A percentile compares a stretch with the other conserved stretches of the same genome.
Conservation (phyloP, 345 rosid species). For the Acer campestre region DNA sequence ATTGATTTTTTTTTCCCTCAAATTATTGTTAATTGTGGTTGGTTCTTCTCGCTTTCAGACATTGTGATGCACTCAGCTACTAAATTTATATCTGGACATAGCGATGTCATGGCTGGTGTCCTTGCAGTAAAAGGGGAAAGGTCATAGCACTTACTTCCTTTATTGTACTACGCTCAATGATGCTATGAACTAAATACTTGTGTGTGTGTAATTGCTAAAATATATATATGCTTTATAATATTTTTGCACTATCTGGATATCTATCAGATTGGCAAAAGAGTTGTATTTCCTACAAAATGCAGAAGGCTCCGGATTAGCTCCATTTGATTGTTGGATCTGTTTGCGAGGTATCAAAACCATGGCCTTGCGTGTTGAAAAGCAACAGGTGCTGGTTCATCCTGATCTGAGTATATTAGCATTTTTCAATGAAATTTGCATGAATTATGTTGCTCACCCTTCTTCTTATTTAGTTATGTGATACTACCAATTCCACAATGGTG, state of each 20-base stretch:
- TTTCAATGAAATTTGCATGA: not conserved
- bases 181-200: not conserved
- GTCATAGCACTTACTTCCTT: conserved; percentile 31
- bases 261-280: conserved; percentile 71
- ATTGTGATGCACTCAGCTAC: conserved; percentile 98
- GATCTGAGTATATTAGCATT: not conserved
- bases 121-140: conserved; percentile 95
- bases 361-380: conserved; percentile 91
- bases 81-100: conserved; percentile 90
- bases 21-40: conserved; percentile 22
- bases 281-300: conserved; percentile 94
- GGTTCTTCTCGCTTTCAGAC: conserved; percentile 47
- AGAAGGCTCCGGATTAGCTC: conserved; percentile 94
- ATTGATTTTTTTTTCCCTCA: conserved; percentile 4
- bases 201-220: not conserved
- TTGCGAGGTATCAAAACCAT: conserved; percentile 90
- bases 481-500: not conserved
- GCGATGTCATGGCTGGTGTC: conserved; percentile 97
- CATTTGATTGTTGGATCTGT: conserved; percentile 97
- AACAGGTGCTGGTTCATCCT: conserved; percentile 61
- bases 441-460: conserved; percentile 12
- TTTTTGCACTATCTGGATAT: conserved; percentile 6
- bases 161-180: not conserved
- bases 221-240: not conserved
- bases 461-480: not conserved